phyloP scores from a whole-genome alignment of 1,139 yeast species.

The Scheffersomyces segobiensis region DNA sequence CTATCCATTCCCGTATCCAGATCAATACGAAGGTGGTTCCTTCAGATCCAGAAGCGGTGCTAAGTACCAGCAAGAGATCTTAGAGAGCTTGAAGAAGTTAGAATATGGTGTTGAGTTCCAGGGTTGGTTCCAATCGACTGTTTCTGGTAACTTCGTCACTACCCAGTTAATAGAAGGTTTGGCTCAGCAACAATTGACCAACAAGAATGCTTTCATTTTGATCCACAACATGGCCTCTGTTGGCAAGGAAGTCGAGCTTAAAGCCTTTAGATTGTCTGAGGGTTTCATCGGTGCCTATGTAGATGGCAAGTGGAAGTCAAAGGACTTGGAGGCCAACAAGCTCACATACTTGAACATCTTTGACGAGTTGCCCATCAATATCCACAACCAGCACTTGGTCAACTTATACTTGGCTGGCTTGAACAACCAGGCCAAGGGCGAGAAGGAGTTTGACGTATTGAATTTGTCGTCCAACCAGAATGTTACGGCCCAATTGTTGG shows the following conservation, averaged over 20 bases:
- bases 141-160: constrained; percentile 69
- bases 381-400: constrained; percentile 56
- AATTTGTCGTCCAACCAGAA: constrained; percentile 47
- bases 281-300: constrained; percentile 59
- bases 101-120: constrained; percentile 72
- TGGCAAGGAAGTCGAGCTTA: constrained; percentile 62
- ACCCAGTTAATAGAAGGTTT: constrained; percentile 66
- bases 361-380: constrained; percentile 67
- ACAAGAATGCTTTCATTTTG: constrained; percentile 66
- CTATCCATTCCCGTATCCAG: constrained; percentile 62
- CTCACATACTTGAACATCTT: constrained; percentile 69
- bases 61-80: constrained; percentile 70
- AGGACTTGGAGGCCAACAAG: constrained; percentile 59
- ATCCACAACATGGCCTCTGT: constrained; percentile 75
- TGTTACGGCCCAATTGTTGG: constrained; percentile 55
- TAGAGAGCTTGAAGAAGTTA: constrained; percentile 60
- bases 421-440: constrained; percentile 21
- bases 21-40: constrained; percentile 55
- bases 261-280: constrained; percentile 69
- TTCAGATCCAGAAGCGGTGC: constrained; percentile 60
- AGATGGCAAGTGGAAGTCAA: constrained; percentile 66
- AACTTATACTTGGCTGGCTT: constrained; percentile 43
- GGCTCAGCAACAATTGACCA: constrained; percentile 62
- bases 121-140: constrained; percentile 81
- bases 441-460: constrained; percentile 39